Evolutionary conservation across 345 rosid species (phyloP).

Genomic region (Mallotus nudiflorus): DNA sequence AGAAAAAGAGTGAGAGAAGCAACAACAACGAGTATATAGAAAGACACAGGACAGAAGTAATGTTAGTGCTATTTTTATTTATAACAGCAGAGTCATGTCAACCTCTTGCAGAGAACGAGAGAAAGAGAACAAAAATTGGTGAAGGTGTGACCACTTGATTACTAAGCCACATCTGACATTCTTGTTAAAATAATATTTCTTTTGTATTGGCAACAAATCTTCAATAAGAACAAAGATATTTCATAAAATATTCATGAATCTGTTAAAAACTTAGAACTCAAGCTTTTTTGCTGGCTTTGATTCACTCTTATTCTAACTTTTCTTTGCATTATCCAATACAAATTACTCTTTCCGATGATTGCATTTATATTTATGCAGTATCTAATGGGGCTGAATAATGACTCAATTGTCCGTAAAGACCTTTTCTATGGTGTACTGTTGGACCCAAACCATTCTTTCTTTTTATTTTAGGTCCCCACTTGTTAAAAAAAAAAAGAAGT

Average conservation of each 20-base stretch:
- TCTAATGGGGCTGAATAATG: too few relatives aligned
- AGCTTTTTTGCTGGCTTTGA: conserved; percentile 7
- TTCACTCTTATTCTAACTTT: background rate
- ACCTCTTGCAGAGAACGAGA: background rate
- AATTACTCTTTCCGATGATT: too few relatives aligned
- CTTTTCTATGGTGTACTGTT: too few relatives aligned
- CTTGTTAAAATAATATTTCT: background rate
- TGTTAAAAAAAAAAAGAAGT: too few relatives aligned
- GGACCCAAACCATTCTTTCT: too few relatives aligned
- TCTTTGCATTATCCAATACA: too few relatives aligned
- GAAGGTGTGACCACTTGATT: conserved; percentile 17
- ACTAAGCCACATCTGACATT: conserved; percentile 10
- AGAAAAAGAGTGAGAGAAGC: conserved; percentile 7
- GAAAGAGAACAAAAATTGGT: conserved; percentile 6
- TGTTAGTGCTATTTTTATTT: too few relatives aligned
- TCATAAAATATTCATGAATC: background rate
- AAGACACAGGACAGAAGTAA: background rate
- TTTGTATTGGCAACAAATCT: background rate
- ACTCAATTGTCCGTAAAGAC: too few relatives aligned
- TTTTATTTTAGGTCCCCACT: too few relatives aligned
- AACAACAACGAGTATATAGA: conserved; percentile 10
- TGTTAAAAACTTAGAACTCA: conserved; percentile 7
- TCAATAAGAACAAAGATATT: background rate
- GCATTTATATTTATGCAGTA: too few relatives aligned
- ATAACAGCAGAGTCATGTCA: background rate